These are phyloP conservation scores for Comarum palustre DNA, from an alignment of 306 rosid genomes.

Conservation along the genomic window DNA sequence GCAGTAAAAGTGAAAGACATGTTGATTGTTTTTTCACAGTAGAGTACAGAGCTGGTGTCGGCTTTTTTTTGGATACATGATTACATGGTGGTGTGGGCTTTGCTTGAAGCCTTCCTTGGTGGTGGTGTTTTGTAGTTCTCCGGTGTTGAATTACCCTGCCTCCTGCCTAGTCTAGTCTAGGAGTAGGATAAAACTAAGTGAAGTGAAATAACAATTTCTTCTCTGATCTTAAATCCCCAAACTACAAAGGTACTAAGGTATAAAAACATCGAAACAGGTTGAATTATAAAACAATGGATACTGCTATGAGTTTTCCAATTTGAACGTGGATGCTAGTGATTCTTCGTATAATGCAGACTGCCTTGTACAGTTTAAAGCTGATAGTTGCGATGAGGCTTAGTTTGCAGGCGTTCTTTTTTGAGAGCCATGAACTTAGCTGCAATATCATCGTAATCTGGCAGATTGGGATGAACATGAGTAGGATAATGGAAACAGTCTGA, in stretches of 20 bases:
- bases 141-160: no score
- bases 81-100: not conserved
- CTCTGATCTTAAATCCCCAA: not conserved
- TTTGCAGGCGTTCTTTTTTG: conserved; percentile 44
- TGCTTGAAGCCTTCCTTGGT: not conserved
- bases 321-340: not conserved
- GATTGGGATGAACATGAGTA: conserved; percentile 69
- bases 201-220: not conserved
- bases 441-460: conserved; percentile 72
- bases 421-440: conserved; percentile 60
- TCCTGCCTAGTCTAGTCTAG: not conserved
- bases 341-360: not conserved
- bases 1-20: not conserved
- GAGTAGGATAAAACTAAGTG: not conserved
- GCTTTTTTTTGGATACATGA: no score
- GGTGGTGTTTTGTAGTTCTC: not conserved
- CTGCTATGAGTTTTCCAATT: no score
- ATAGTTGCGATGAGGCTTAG: conserved; percentile 13
- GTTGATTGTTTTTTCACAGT: not conserved
- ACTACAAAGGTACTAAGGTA: not conserved
- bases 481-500: conserved; percentile 53
- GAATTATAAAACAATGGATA: not conserved
- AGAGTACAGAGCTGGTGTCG: no score
- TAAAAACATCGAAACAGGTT: not conserved
- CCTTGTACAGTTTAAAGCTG: not conserved